A percentile compares a stretch with the other conserved stretches of the same genome.
phyloP scores from a whole-genome alignment of 768 basidiomycete species.

The Xerocomellus intermedius region DNA sequence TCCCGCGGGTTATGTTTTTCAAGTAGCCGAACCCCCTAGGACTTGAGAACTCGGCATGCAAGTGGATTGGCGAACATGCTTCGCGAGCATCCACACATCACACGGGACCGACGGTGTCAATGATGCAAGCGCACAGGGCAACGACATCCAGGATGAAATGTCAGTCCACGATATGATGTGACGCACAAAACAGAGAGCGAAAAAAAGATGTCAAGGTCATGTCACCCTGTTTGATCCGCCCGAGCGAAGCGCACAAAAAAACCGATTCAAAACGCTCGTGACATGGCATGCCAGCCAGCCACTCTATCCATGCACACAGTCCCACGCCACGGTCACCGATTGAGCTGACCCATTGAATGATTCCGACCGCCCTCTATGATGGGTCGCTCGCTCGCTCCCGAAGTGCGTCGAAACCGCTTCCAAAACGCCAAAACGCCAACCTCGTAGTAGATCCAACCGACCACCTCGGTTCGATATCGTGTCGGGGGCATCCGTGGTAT shows the following conservation, averaged over 20 bases:
- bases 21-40: background rate
- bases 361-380: no score
- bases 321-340: background rate
- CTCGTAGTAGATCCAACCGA: background rate
- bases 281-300: background rate
- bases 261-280: background rate
- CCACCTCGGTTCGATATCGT: background rate
- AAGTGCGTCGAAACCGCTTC: background rate
- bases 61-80: background rate
- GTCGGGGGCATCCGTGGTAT: background rate
- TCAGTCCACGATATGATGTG: no score
- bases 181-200: background rate
- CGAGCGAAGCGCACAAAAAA: background rate
- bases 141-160: background rate
- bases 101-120: background rate
- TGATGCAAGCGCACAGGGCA: background rate
- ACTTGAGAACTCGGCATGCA: background rate
- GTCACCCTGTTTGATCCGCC: background rate
- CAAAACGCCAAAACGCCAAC: background rate
- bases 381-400: background rate
- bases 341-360: background rate
- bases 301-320: no score
- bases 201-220: background rate
- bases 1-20: background rate
- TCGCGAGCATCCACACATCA: background rate